A percentile compares a stretch with the other conserved stretches of the same genome.
phyloP scores from a whole-genome alignment of 139 green algal genomes.

The Tetraselmis striata region DNA sequence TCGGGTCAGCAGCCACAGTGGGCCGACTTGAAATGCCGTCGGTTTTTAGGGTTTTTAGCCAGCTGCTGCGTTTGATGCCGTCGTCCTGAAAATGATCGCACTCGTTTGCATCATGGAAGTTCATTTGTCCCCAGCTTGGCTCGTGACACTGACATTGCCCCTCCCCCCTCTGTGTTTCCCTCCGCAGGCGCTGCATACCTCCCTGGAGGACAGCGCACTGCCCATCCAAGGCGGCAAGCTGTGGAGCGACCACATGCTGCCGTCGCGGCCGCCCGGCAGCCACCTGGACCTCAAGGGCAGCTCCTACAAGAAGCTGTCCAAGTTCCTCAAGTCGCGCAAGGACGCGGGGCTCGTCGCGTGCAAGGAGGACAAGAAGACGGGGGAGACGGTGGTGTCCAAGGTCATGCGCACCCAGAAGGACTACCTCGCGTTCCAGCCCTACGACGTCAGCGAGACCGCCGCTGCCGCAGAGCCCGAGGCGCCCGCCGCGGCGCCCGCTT shows the following conservation, averaged over 20 bases:
- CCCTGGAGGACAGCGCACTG: conserved; percentile 39
- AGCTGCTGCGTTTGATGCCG: too few relatives aligned
- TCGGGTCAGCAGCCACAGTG: too few relatives aligned
- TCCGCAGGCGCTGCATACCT: conserved; percentile 33
- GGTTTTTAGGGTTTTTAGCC: too few relatives aligned
- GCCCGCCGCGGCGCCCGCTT: background rate
- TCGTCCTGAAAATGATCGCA: too few relatives aligned
- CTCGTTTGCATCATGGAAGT: too few relatives aligned
- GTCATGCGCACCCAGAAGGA: conserved; percentile 35
- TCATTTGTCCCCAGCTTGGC: too few relatives aligned
- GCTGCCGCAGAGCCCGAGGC: background rate
- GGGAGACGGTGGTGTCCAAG: conserved; percentile 32
- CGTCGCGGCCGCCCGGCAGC: conserved; percentile 11
- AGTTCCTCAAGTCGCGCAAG: conserved; percentile 32
- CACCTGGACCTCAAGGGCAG: conserved; percentile 47
- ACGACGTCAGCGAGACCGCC: too few relatives aligned
- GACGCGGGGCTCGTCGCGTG: conserved; percentile 8
- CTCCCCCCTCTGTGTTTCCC: background rate
- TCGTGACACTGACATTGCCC: too few relatives aligned
- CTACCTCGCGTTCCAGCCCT: conserved; percentile 11
- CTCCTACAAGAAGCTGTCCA: conserved; percentile 59
- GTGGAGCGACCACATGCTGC: conserved; percentile 13
- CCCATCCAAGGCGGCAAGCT: conserved; percentile 16
- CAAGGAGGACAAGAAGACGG: conserved; percentile 46
- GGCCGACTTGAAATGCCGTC: too few relatives aligned